Percentiles rank a stretch among this genome's conserved stretches.
Conservation (phyloP, 2,329 filamentous ascomycete species). For the Cercospora beticola region DNA sequence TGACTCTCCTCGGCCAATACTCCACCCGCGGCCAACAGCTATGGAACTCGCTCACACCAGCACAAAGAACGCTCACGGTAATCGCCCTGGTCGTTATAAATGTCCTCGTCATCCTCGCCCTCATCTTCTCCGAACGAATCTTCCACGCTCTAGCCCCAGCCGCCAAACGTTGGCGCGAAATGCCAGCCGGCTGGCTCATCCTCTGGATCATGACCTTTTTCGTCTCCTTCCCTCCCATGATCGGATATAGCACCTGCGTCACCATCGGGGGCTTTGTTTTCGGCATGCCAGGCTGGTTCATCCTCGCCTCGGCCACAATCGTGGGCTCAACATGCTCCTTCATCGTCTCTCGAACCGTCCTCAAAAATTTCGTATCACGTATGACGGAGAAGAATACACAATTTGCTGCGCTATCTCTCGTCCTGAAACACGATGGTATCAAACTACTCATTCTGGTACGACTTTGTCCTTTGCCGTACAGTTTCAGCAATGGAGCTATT, state of each 20-base stretch:
- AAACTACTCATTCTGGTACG: slow-evolving; percentile 88
- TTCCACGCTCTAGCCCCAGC: slow-evolving; percentile 72
- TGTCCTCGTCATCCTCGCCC: slow-evolving; percentile 62
- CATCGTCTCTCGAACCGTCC: slow-evolving; percentile 72
- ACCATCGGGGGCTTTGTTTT: slow-evolving; percentile 71
- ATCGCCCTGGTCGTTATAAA: slow-evolving; percentile 52
- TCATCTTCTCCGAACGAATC: slow-evolving; percentile 76
- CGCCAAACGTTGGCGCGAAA: slow-evolving; percentile 73
- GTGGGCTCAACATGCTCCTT: slow-evolving; percentile 78
- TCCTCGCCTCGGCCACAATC: slow-evolving; percentile 76
- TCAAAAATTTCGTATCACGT: slow-evolving; percentile 74
- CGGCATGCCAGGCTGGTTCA: slow-evolving; percentile 77
- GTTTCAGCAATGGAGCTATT: slow-evolving; percentile 88
- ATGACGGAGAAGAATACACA: slow-evolving; percentile 80
- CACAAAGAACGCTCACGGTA: slow-evolving; percentile 62
- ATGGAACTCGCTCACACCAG: slow-evolving; percentile 57
- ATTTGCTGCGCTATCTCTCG: slow-evolving; percentile 84
- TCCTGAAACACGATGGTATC: slow-evolving; percentile 85
- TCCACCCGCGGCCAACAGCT: slow-evolving; percentile 49
- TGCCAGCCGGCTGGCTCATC: slow-evolving; percentile 70
- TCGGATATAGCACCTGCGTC: slow-evolving; percentile 79
- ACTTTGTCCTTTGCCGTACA: slow-evolving; percentile 89
- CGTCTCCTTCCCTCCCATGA: slow-evolving; percentile 80
- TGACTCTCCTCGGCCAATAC: slow-evolving; percentile 46
- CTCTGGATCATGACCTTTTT: slow-evolving; percentile 73